These are phyloP conservation scores for Cicer bijugum DNA, from an alignment of 306 rosid species.

Conservation along the genomic window DNA sequence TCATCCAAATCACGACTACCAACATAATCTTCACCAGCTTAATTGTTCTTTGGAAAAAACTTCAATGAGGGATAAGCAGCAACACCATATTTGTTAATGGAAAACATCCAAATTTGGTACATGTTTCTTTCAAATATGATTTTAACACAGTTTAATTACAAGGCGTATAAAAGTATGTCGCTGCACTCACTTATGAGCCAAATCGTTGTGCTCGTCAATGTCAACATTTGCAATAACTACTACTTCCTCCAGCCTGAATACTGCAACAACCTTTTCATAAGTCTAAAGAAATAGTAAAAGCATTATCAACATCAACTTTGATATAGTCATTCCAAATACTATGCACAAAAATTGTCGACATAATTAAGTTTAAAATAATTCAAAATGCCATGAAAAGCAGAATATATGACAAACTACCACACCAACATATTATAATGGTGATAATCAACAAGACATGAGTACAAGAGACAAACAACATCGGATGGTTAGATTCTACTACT, in stretches of 20 bases:
- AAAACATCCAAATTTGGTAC: conserved; percentile 38
- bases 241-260: conserved; percentile 67
- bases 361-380: not conserved
- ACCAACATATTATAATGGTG: not conserved
- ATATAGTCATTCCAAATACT: not conserved
- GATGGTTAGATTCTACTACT: not conserved
- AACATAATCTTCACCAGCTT: conserved; percentile 78
- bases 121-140: conserved; percentile 22
- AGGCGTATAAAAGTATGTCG: conserved; percentile 4
- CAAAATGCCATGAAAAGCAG: conserved; percentile 33
- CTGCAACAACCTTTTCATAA: conserved; percentile 86
- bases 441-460: not conserved
- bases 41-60: conserved; percentile 79
- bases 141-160: conserved; percentile 14
- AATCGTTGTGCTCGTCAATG: conserved; percentile 71
- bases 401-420: conserved; percentile 6
- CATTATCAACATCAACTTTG: conserved; percentile 35
- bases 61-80: conserved; percentile 79
- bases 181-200: conserved; percentile 76
- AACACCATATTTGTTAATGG: conserved; percentile 67
- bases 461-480: conserved; percentile 5
- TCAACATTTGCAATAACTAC: conserved; percentile 81
- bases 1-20: conserved; percentile 79
- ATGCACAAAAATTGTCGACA: not conserved
- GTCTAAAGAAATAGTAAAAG: conserved; percentile 50